Evolutionary conservation across 78 protist genomes (phyloP).

Genomic region (Creolimax fragrantissima): DNA sequence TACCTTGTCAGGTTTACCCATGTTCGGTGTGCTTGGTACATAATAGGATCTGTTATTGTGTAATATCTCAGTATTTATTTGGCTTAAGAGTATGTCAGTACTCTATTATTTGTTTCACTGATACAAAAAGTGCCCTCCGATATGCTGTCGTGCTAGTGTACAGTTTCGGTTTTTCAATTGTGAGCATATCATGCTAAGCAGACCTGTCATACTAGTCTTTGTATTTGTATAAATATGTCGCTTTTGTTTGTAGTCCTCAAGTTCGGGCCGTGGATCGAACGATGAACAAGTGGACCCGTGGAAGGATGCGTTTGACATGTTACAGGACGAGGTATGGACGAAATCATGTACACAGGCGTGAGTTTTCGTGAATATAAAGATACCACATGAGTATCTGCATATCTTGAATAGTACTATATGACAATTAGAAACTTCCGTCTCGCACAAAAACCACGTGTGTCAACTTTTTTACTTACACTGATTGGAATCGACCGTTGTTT

Average conservation of each 20-base stretch:
- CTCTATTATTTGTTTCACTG: no score
- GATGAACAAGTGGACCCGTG: neutral
- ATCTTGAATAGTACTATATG: neutral
- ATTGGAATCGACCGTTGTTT: neutral
- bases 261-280: neutral
- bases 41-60: neutral
- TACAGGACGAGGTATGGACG: neutral
- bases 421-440: neutral
- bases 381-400: neutral
- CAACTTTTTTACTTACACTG: no score
- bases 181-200: no score
- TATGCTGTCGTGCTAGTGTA: no score
- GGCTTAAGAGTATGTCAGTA: no score
- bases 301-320: neutral
- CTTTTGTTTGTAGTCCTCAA: no score
- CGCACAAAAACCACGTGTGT: neutral
- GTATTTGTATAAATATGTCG: no score
- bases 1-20: no score
- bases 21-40: neutral
- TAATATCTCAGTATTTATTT: neutral
- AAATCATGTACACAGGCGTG: neutral
- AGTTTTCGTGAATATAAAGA: neutral
- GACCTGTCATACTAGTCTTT: no score
- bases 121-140: no score
- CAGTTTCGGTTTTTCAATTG: no score